Base-by-base conservation (phyloP, 768 basidiomycete species). In the Suillus luteus region DNA sequence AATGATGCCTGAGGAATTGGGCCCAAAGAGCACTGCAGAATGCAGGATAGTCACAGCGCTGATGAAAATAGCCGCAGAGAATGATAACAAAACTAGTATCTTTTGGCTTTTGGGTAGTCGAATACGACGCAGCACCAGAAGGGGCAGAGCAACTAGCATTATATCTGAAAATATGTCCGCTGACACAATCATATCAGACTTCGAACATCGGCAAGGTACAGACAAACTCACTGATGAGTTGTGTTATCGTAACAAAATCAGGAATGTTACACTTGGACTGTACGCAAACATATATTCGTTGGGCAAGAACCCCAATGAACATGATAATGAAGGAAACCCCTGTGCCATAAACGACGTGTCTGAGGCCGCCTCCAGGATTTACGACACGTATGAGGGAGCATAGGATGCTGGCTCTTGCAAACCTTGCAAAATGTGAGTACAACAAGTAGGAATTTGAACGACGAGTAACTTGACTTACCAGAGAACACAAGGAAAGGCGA, bases 331-430 rank as follows among this genome's bases (percentile, higher is more conserved):
- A 74, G 3, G 65, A 63, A 33, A 38, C 41, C 35, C 66, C 65
- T 22, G 66, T 38, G 5, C 64, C 3, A 58, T n/a, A 60, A 0
- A 55, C 27, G 37, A 65, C 31, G n/a, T 63, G 64, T 9, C 63
- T 62, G 19, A 66, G 63, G 8, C 4, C 55, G 33, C 35, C 60
- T 15, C 62, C 64, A 0, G 69, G 69, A 31, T 63, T 66, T 12
- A 57, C 62, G 7, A 68, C 24, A 35, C 67, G 71, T 14, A 72
- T 49, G 60, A 72, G 66, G 22, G 74, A 74, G 31, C 66, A 15
- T 40, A 75, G 48, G 48, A 74, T 66, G 60, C 72, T 74, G 19
- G 57, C 55, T n/a, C 73, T 67, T 60, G 69, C 68, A 12, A 57
- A 59, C 73, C 73, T 75, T n/a, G 1, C 5, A 17, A 3, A n/a